Base-by-base conservation (phyloP, 352 stramenopile species). In the Phytopythium vexans region DNA sequence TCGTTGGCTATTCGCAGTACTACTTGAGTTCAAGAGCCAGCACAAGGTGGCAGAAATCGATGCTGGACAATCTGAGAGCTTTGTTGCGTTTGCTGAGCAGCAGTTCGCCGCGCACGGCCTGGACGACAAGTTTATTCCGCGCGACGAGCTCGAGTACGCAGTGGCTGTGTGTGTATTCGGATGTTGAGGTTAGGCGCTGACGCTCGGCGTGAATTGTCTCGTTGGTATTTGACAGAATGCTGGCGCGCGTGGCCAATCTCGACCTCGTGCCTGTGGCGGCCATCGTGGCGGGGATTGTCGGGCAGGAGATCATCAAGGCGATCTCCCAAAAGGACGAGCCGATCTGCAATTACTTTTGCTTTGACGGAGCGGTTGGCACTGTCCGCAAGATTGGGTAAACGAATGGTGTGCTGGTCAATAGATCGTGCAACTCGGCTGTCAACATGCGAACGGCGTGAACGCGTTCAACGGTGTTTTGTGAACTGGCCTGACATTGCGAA, bases 221-320 rank as follows among this genome's bases (percentile, higher is more conserved):
- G 16, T 2, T 56, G 14, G 44, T 14, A 37, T 15, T 52, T 11
- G 10, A 44, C 41, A 86, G 73, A 40, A 53, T 67, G 33, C 60
- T 94, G 7, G 60, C 71, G 6, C 50, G 61, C 10, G 69, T 84
- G 41, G 62, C 68, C 3, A 48, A 75, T 14, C 60, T 75, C 9
- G 80, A 94, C 42, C 55, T 98, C 27, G 88, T 88, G 47, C 94
- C 96, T 1, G 83, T 99, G 36, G 97, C 90, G 57, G 95, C 96
- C 27, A 96, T 99, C 32, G 66, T 99, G 41, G 97, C 96, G 15
- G 97, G 97, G 32, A 92, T 99, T 41, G 55, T 99, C 40, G 96
- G 96, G 5, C 97, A 99, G 64, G 97, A 99, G 81, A 78, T 99
- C 38, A 96, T 99, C 73, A 99, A 99, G 70, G 89, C 90, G n/a